phyloP scores from a whole-genome alignment of 768 basidiomycete species.

The Psilocybe cubensis region DNA sequence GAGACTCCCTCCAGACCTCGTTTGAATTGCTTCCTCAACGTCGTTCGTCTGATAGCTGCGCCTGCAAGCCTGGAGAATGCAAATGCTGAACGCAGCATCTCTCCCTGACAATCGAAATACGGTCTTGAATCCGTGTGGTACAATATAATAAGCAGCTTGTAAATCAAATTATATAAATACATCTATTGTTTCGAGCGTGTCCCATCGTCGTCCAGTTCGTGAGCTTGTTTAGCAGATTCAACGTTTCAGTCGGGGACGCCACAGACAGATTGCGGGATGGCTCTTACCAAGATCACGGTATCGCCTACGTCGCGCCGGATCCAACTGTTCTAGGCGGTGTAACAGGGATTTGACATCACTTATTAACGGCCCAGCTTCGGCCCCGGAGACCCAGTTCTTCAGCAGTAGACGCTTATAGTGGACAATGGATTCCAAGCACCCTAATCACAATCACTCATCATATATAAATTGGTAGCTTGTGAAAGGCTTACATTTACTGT shows the following conservation, averaged over 20 bases:
- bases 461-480: not conserved
- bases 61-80: constrained; percentile 65
- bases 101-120: not conserved
- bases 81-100: constrained; percentile 50
- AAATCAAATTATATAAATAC: not conserved
- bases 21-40: not conserved
- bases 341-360: constrained; percentile 56
- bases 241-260: not conserved
- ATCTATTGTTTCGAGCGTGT: not conserved
- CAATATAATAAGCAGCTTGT: not conserved
- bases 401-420: constrained; percentile 79
- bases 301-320: constrained; percentile 65
- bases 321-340: constrained; percentile 59
- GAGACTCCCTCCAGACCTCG: constrained; percentile 20
- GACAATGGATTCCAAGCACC: constrained; percentile 94
- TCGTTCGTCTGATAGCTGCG: constrained; percentile 45
- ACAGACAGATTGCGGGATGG: not conserved
- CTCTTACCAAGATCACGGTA: constrained; percentile 69
- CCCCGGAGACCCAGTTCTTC: constrained; percentile 40
- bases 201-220: constrained; percentile 1
- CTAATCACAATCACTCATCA: constrained; percentile 41
- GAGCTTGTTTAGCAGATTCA: constrained; percentile 7
- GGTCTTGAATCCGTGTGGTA: not conserved
- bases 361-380: constrained; percentile 38
- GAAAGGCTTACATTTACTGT: constrained; percentile 79